A percentile compares a stretch with the other conserved stretches of the same genome.
These are phyloP conservation scores for Poa pratensis DNA, from an alignment of 176 grass and related monocot genomes.

Conservation along the genomic window DNA sequence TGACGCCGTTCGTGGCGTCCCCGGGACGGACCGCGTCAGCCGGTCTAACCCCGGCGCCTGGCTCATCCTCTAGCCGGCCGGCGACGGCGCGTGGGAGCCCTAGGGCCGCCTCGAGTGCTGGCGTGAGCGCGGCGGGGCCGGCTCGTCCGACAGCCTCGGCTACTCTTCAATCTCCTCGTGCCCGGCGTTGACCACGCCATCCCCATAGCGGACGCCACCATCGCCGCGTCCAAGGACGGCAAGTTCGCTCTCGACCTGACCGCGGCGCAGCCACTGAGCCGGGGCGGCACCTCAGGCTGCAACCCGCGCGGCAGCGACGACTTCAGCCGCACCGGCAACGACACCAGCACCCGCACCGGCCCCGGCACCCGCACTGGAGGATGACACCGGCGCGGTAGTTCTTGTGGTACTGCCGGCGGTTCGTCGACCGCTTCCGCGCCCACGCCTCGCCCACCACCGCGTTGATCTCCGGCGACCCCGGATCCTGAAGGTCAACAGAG, in stretches of 20 bases:
- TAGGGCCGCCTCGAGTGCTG: slow-evolving; percentile 95
- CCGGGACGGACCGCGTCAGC: slow-evolving; percentile 79
- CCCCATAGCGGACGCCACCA: slow-evolving; percentile 60
- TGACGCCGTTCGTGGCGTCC: slow-evolving; percentile 92
- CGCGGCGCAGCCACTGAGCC: slow-evolving; percentile 52
- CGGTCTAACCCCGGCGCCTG: slow-evolving; percentile 92
- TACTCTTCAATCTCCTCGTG: slow-evolving; percentile 86
- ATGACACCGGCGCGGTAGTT: too few relatives aligned
- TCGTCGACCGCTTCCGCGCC: too few relatives aligned
- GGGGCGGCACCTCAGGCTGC: slow-evolving; percentile 67
- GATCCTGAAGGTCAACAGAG: too few relatives aligned
- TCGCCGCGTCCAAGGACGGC: slow-evolving; percentile 70
- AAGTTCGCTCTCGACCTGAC: slow-evolving; percentile 94
- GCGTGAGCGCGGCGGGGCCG: slow-evolving; percentile 79
- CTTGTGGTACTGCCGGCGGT: too few relatives aligned
- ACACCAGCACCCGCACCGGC: too few relatives aligned
- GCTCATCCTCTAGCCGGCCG: slow-evolving; percentile 81
- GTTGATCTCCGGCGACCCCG: too few relatives aligned
- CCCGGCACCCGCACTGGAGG: too few relatives aligned
- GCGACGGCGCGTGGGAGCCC: slow-evolving; percentile 84
- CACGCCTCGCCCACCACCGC: too few relatives aligned
- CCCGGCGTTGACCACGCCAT: slow-evolving; percentile 65
- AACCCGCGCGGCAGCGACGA: slow-evolving; percentile 88
- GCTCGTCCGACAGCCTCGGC: slow-evolving; percentile 66
- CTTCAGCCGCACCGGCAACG: too few relatives aligned